phyloP scores from a whole-genome alignment of 192 early-diverging fungal species.

The Coemansia sp. region DNA sequence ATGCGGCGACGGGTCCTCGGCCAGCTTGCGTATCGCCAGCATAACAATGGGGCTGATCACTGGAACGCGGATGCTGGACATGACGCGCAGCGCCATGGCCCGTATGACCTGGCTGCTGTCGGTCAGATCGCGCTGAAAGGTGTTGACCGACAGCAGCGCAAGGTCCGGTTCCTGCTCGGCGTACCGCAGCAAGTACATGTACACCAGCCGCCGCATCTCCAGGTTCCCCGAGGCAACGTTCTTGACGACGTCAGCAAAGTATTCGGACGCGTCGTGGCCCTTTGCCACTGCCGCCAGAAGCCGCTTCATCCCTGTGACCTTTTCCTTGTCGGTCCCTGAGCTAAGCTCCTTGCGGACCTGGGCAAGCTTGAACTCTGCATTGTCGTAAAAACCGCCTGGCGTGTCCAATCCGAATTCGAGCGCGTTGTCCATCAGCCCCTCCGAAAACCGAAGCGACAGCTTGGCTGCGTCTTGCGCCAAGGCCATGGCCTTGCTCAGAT shows the following conservation, averaged over 20 bases:
- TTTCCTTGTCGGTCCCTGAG: slow-evolving; percentile 86
- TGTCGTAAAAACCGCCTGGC: slow-evolving; percentile 83
- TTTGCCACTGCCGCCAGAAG: slow-evolving; percentile 90
- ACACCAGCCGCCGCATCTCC: slow-evolving; percentile 91
- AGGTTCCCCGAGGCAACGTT: slow-evolving; percentile 90
- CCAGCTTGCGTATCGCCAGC: slow-evolving; percentile 83
- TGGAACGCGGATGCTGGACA: slow-evolving; percentile 91
- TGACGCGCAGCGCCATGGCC: slow-evolving; percentile 91
- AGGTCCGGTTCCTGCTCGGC: slow-evolving; percentile 96
- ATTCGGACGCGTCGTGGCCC: slow-evolving; percentile 85
- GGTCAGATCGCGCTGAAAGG: slow-evolving; percentile 93
- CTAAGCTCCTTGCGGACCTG: slow-evolving; percentile 74
- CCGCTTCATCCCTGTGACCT: slow-evolving; percentile 86
- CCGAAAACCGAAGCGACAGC: slow-evolving; percentile 71
- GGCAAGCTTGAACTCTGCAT: slow-evolving; percentile 77
- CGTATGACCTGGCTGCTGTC: slow-evolving; percentile 92
- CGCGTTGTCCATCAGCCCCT: slow-evolving; percentile 85
- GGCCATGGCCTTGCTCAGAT: slow-evolving; percentile 63
- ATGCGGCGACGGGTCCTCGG: slow-evolving; percentile 83
- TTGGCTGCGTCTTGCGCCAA: slow-evolving; percentile 77
- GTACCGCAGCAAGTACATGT: slow-evolving; percentile 93
- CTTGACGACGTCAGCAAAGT: slow-evolving; percentile 94
- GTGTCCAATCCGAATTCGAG: slow-evolving; percentile 78
- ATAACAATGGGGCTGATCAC: slow-evolving; percentile 90
- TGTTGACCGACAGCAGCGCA: slow-evolving; percentile 92